Evolutionary conservation across 805 yeast species (phyloP).

Genomic region (Soucietia sequanensis): DNA sequence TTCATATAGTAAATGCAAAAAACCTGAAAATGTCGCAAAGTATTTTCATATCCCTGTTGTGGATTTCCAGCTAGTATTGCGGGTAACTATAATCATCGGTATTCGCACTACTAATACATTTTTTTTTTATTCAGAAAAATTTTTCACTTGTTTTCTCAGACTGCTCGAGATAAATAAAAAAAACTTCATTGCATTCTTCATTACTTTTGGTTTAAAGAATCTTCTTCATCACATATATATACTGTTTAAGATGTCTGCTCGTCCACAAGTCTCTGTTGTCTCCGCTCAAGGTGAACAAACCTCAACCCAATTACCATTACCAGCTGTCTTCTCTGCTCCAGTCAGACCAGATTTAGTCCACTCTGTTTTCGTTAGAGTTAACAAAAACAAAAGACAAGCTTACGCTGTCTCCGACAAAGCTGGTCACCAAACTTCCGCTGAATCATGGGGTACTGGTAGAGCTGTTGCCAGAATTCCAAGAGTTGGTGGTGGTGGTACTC

Average conservation of each 20-base stretch:
- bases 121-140: background rate
- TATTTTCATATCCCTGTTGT: too few species aligned
- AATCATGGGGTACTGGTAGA: slow-evolving; percentile 99
- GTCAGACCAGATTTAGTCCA: slow-evolving; percentile 99
- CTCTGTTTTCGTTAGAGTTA: slow-evolving; percentile 96
- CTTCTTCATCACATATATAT: slow-evolving; percentile 19
- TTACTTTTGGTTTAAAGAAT: too few species aligned
- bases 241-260: slow-evolving; percentile 48
- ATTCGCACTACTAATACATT: background rate
- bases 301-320: slow-evolving; percentile 82
- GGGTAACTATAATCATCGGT: background rate
- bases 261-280: slow-evolving; percentile 97
- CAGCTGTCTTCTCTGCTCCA: slow-evolving; percentile 99
- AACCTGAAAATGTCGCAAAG: too few species aligned
- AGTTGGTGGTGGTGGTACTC: slow-evolving; percentile 99
- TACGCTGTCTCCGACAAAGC: slow-evolving; percentile 99
- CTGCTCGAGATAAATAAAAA: background rate
- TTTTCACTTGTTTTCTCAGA: background rate
- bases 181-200: slow-evolving; percentile 7
- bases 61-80: too few species aligned
- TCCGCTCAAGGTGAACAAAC: slow-evolving; percentile 85
- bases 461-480: slow-evolving; percentile 99
- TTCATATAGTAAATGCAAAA: too few species aligned
- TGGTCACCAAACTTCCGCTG: slow-evolving; percentile 99
- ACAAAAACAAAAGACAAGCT: slow-evolving; percentile 99